These are phyloP conservation scores for Ogataea salicorniae DNA, from an alignment of 805 yeast genomes.

Conservation along the genomic window DNA sequence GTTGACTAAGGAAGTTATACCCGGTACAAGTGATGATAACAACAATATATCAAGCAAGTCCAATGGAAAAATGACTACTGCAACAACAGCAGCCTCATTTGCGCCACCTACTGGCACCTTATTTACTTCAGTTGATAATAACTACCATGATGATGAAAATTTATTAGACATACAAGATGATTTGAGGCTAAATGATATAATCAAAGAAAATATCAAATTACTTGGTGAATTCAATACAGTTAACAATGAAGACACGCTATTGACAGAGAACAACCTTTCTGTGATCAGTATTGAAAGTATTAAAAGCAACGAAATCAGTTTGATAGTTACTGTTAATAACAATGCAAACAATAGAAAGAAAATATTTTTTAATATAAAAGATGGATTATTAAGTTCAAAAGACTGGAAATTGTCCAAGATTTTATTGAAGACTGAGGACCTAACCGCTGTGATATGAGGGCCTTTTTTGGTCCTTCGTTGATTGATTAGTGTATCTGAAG, in stretches of 20 bases:
- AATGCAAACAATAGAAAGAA: not conserved
- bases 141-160: conserved; percentile 6
- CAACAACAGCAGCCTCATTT: not conserved
- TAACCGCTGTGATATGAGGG: conserved; percentile 1
- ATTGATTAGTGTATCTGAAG: no score
- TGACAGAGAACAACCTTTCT: not conserved
- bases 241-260: not conserved
- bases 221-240: not conserved
- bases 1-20: conserved; percentile 4
- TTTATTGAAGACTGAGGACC: conserved; percentile 15
- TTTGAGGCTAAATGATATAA: conserved; percentile 16
- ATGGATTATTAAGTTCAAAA: conserved; percentile 9
- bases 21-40: no score
- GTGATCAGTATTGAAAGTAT: conserved; percentile 10
- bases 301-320: conserved; percentile 9
- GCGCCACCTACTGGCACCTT: not conserved
- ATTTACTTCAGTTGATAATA: not conserved
- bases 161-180: conserved; percentile 14
- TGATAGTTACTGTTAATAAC: not conserved
- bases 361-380: conserved; percentile 7
- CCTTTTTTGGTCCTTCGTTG: no score
- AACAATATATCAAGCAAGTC: not conserved
- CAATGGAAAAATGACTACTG: not conserved
- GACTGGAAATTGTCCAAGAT: conserved; percentile 7
- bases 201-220: conserved; percentile 14